Base-by-base conservation (phyloP, 768 basidiomycete genomes). In the Mycena epipterygia region DNA sequence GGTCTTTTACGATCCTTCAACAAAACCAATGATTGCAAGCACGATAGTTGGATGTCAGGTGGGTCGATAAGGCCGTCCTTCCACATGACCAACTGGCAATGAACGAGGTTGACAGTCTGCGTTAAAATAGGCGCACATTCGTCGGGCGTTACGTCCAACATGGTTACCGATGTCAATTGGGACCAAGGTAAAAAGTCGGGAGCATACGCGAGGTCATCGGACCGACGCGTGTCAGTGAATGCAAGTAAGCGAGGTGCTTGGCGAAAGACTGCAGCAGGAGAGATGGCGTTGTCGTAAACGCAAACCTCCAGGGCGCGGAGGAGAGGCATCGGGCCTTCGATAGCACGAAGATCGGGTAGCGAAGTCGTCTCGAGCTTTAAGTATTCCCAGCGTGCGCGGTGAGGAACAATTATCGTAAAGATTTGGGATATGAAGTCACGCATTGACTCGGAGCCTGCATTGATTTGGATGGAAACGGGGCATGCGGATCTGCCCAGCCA, bases 121-220 rank as follows among this genome's bases (percentile, higher is more conserved):
- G 17, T 16, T 25, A 58, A 27, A n/a, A 66, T 19, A 5, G 64
- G 33, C 3, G 25, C 21, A 7, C 23, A 29, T 19, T 65, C 25
- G 2, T 0, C 0, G 25, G 21, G 25, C 1, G 11, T 23, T 27
- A 4, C 21, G 13, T 1, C 2, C 3, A 35, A 5, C 44, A 57
- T 23, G 19, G 55, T 58, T 19, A 66, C 14, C 19, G 64, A 66
- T 4, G 64, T 66, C 64, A 66, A 42, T 23, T 67, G 65, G 29
- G 37, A 58, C 65, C 56, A 59, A 2, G 65, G 65, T 7, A 67
- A 33, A 42, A 51, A 1, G 12, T 17, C 32, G 12, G 27, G 8
- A 2, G 35, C 1, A 11, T 13, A 12, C 19, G 3, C 48, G 25
- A 25, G 32, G 32, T 17, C 17, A 17, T n/a, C n/a, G n/a, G n/a